phyloP scores from a whole-genome alignment of 1,284 basidiomycete species.

The Austropuccinia psidii region DNA sequence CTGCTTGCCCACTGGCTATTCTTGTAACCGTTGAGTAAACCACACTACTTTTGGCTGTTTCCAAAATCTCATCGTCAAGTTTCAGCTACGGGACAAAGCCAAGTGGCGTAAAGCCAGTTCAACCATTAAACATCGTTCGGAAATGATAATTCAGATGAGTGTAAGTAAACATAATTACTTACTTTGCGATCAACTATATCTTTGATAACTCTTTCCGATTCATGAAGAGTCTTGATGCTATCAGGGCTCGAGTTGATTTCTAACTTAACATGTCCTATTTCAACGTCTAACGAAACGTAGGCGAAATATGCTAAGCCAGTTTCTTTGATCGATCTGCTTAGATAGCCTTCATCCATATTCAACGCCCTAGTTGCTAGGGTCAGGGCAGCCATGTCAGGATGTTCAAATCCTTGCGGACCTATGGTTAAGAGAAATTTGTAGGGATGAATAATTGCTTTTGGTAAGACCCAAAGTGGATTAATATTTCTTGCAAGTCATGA shows the following conservation, averaged over 20 bases:
- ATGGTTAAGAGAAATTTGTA: background rate
- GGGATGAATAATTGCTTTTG: background rate
- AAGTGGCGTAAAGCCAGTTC: background rate
- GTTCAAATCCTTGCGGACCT: conserved; percentile 57
- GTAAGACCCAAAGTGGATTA: too few relatives aligned
- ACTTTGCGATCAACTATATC: conserved; percentile 44
- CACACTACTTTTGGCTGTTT: conserved; percentile 83
- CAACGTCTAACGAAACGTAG: conserved; percentile 66
- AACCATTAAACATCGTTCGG: background rate
- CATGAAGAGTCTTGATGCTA: conserved; percentile 70
- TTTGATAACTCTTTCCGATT: conserved; percentile 56
- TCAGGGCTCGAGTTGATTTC: conserved; percentile 63
- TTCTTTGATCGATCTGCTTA: conserved; percentile 78
- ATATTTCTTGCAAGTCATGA: too few relatives aligned
- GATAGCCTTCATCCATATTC: conserved; percentile 87
- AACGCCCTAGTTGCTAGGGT: conserved; percentile 76
- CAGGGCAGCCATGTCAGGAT: conserved; percentile 76
- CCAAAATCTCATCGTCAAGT: conserved; percentile 74
- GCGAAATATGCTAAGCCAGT: conserved; percentile 91
- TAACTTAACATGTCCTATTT: conserved; percentile 61
- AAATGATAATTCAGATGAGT: background rate
- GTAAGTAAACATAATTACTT: background rate
- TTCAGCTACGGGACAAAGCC: conserved; percentile 56
- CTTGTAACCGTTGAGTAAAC: conserved; percentile 71
- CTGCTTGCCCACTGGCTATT: conserved; percentile 75